Evolutionary conservation across 768 basidiomycete genomes (phyloP).

Genomic region (Suillus variegatus): DNA sequence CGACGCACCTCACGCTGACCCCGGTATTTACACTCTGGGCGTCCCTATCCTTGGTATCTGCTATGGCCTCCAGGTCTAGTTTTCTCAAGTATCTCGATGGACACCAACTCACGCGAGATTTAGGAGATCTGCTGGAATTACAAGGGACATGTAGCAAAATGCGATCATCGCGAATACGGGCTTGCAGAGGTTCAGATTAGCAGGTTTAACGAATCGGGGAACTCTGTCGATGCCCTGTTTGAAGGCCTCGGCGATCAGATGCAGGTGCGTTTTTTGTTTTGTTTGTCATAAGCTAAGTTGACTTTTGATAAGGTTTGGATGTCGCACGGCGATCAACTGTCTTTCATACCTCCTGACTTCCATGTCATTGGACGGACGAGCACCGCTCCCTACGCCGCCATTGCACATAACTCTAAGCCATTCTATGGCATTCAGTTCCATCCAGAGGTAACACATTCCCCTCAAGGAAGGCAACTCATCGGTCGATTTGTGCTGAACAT

Average conservation of each 20-base stretch:
- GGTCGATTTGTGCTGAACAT: slow-evolving; percentile 81
- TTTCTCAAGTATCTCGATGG: background rate
- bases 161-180: slow-evolving; percentile 94
- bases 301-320: slow-evolving; percentile 84
- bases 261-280: slow-evolving; percentile 54
- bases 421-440: slow-evolving; percentile 99
- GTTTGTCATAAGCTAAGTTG: background rate
- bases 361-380: slow-evolving; percentile 85
- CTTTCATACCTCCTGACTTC: slow-evolving; percentile 78
- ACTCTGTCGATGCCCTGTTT: slow-evolving; percentile 74
- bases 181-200: slow-evolving; percentile 79
- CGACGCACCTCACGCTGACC: slow-evolving; percentile 93
- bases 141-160: slow-evolving; percentile 81
- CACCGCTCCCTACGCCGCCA: slow-evolving; percentile 89
- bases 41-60: slow-evolving; percentile 96
- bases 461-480: slow-evolving; percentile 87
- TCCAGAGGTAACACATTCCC: slow-evolving; percentile 96
- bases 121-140: slow-evolving; percentile 94
- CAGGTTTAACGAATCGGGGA: slow-evolving; percentile 52
- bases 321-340: slow-evolving; percentile 97
- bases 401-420: slow-evolving; percentile 86
- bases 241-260: slow-evolving; percentile 85
- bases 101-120: background rate
- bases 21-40: slow-evolving; percentile 82
- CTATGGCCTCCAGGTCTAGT: slow-evolving; percentile 87